These are phyloP conservation scores for Lactifluus hygrophoroides DNA, from an alignment of 768 basidiomycete species.

Conservation along the genomic window DNA sequence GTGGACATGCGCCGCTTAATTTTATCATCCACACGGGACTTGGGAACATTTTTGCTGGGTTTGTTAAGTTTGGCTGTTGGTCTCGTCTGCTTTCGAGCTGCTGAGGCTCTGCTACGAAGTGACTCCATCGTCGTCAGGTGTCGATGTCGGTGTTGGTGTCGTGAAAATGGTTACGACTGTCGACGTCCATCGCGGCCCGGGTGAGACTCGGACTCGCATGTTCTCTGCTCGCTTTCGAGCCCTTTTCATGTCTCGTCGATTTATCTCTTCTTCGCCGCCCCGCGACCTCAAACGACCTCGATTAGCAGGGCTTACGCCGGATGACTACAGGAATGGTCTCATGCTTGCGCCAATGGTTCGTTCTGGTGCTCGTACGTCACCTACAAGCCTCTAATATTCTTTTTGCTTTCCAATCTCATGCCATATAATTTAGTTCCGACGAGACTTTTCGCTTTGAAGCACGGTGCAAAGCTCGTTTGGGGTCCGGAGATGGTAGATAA, in stretches of 20 bases:
- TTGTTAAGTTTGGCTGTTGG: conserved; percentile 15
- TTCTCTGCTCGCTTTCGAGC: neutral
- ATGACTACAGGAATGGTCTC: conserved; percentile 81
- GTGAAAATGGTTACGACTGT: neutral
- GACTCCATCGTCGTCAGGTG: conserved; percentile 30
- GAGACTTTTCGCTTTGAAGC: conserved; percentile 77
- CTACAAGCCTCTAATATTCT: neutral
- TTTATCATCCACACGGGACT: conserved; percentile 65
- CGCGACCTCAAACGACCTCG: conserved; percentile 16
- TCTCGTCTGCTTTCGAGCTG: conserved; percentile 7
- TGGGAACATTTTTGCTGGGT: conserved; percentile 27
- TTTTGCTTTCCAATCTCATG: neutral
- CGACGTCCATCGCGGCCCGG: neutral
- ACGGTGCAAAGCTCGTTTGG: conserved; percentile 94
- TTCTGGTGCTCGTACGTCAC: conserved; percentile 70
- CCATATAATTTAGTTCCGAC: conserved; percentile 56
- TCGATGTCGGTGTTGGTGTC: too few relatives aligned
- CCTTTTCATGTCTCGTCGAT: conserved; percentile 17
- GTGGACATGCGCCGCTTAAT: conserved; percentile 96
- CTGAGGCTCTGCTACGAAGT: conserved; percentile 25
- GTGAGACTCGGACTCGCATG: neutral
- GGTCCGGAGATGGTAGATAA: conserved; percentile 95
- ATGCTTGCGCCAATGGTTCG: conserved; percentile 99
- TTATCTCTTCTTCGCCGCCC: conserved; percentile 12
- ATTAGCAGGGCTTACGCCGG: conserved; percentile 40